A percentile compares a stretch with the other conserved stretches of the same genome.
phyloP scores from a whole-genome alignment of 176 grass and related monocot genomes.

The Raddia guianensis region DNA sequence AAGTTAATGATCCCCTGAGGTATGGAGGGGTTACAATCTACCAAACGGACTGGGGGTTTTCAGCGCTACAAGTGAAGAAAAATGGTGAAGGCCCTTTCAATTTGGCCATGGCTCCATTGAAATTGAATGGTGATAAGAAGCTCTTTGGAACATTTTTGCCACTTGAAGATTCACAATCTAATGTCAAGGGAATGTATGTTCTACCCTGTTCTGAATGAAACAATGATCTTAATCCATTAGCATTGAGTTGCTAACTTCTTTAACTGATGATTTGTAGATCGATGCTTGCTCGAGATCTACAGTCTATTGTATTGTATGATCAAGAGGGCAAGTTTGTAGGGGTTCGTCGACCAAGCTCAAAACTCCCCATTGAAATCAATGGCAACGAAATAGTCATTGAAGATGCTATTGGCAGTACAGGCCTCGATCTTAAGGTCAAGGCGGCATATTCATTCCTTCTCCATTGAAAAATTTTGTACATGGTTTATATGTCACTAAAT shows the following conservation, averaged over 20 bases:
- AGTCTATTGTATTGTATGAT: conserved; percentile 96
- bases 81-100: conserved; percentile 95
- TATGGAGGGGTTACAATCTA: conserved; percentile 87
- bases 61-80: conserved; percentile 83
- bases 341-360: conserved; percentile 83
- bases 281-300: conserved; percentile 94
- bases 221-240: neutral
- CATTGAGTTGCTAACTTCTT: conserved; percentile 12
- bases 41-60: conserved; percentile 96
- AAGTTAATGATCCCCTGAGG: conserved; percentile 91
- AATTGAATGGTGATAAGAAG: conserved; percentile 79
- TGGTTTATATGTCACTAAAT: neutral
- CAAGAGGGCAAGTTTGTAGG: conserved; percentile 97
- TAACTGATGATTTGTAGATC: conserved; percentile 59
- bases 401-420: conserved; percentile 92
- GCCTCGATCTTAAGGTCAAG: conserved; percentile 87
- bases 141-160: conserved; percentile 88
- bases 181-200: conserved; percentile 94
- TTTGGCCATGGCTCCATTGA: conserved; percentile 82
- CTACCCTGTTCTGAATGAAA: conserved; percentile 23
- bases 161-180: conserved; percentile 58
- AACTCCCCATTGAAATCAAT: conserved; percentile 89
- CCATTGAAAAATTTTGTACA: neutral
- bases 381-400: conserved; percentile 94
- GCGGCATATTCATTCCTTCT: neutral